phyloP scores from a whole-genome alignment of 345 rosid species.

The Aquilaria sinensis region DNA sequence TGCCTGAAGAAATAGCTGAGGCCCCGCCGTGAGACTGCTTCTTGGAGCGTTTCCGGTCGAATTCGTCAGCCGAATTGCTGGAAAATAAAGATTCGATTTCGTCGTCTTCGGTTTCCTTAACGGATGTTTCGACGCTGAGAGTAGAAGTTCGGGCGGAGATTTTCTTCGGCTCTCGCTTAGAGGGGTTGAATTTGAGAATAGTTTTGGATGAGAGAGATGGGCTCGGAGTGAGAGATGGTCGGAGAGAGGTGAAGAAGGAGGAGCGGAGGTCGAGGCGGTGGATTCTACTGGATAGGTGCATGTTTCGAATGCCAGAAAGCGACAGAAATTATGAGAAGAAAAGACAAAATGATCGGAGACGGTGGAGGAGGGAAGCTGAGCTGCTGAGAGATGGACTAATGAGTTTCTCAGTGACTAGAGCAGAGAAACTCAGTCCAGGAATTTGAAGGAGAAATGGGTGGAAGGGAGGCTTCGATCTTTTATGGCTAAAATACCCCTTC shows the following conservation, averaged over 20 bases:
- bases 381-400: neutral
- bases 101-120: constrained; percentile 38
- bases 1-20: constrained; percentile 81
- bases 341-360: neutral
- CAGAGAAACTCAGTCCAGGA: constrained; percentile 18
- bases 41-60: constrained; percentile 28
- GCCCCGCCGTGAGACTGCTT: constrained; percentile 45
- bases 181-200: constrained; percentile 20
- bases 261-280: constrained; percentile 57
- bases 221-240: constrained; percentile 24
- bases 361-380: neutral
- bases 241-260: constrained; percentile 38
- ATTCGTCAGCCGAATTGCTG: constrained; percentile 20
- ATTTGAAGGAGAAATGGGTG: constrained; percentile 10
- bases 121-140: constrained; percentile 44
- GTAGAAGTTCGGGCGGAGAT: constrained; percentile 43
- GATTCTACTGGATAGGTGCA: constrained; percentile 60
- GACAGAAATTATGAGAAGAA: neutral
- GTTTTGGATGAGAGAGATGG: constrained; percentile 14
- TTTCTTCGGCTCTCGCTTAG: constrained; percentile 10
- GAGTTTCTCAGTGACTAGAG: constrained; percentile 9
- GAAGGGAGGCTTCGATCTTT: too few species aligned
- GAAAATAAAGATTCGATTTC: constrained; percentile 79
- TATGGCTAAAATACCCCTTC: too few species aligned
- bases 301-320: constrained; percentile 20